These are phyloP conservation scores for Penicillium angulare DNA, from an alignment of 495 filamentous ascomycete species.

Conservation along the genomic window DNA sequence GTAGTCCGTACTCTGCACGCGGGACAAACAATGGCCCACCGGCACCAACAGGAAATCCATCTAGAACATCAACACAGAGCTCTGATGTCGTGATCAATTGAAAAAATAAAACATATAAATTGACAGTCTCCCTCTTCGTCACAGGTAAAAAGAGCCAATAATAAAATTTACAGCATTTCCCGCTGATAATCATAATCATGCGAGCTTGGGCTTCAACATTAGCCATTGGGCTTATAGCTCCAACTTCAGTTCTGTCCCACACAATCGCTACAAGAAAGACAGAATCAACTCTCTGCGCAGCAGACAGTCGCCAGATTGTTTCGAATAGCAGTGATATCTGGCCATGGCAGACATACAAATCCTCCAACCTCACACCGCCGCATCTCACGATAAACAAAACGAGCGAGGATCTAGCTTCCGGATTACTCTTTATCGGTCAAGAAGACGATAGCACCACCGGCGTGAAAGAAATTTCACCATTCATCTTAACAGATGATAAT, in stretches of 20 bases:
- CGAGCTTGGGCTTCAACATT: neutral
- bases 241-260: neutral
- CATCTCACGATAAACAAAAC: slow-evolving; percentile 14
- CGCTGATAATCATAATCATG: neutral
- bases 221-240: neutral
- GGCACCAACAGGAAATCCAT: too few relatives aligned
- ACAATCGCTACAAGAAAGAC: neutral
- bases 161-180: too few relatives aligned
- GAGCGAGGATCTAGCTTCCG: slow-evolving; percentile 15
- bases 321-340: slow-evolving; percentile 7
- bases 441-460: neutral
- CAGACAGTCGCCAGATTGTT: slow-evolving; percentile 7
- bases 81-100: too few relatives aligned
- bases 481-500: slow-evolving; percentile 15
- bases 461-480: slow-evolving; percentile 11
- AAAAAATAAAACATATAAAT: too few relatives aligned
- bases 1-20: too few relatives aligned
- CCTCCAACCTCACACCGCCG: slow-evolving; percentile 19
- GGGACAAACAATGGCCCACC: too few relatives aligned
- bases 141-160: too few relatives aligned
- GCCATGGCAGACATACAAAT: slow-evolving; percentile 22
- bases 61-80: too few relatives aligned
- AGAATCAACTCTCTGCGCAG: slow-evolving; percentile 4
- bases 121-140: neutral
- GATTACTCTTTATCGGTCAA: slow-evolving; percentile 20